A percentile compares a stretch with the other conserved stretches of the same genome.
Conservation (phyloP, 2,329 filamentous ascomycete species). For the Cladosporium velox region DNA sequence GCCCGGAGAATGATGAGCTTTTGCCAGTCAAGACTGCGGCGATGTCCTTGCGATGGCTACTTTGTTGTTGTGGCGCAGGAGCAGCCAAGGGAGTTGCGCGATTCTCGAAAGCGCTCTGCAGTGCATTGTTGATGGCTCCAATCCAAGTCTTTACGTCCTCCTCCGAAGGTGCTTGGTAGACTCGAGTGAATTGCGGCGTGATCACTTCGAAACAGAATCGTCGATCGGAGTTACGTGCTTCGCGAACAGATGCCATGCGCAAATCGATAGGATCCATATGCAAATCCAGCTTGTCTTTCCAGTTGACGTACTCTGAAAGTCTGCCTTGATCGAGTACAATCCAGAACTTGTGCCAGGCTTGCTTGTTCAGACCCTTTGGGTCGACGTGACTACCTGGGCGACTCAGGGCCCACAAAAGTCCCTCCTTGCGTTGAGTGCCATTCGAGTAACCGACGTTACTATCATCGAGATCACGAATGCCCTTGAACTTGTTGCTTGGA, state of each 20-base stretch:
- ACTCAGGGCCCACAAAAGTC: conserved; percentile 90
- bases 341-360: conserved; percentile 99
- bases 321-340: conserved; percentile 96
- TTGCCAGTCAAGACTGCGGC: conserved; percentile 92
- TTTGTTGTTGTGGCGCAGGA: conserved; percentile 45
- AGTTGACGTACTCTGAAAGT: conserved; percentile 97
- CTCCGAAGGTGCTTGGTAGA: conserved; percentile 96
- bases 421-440: conserved; percentile 81
- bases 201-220: conserved; percentile 99
- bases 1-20: conserved; percentile 69
- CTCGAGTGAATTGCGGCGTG: conserved; percentile 90
- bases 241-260: conserved; percentile 92
- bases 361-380: conserved; percentile 91
- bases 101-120: conserved; percentile 93
- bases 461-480: conserved; percentile 89
- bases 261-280: conserved; percentile 98
- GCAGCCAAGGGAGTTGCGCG: conserved; percentile 47
- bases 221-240: conserved; percentile 90
- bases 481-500: conserved; percentile 71
- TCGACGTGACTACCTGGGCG: conserved; percentile 92
- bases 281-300: conserved; percentile 94
- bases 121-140: conserved; percentile 89
- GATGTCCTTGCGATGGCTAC: conserved; percentile 75
- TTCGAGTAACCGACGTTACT: conserved; percentile 53
- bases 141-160: conserved; percentile 99